A percentile compares a stretch with the other conserved stretches of the same genome.
phyloP scores from a whole-genome alignment of 2,329 filamentous ascomycete species.

The Fusarium veterinarium region DNA sequence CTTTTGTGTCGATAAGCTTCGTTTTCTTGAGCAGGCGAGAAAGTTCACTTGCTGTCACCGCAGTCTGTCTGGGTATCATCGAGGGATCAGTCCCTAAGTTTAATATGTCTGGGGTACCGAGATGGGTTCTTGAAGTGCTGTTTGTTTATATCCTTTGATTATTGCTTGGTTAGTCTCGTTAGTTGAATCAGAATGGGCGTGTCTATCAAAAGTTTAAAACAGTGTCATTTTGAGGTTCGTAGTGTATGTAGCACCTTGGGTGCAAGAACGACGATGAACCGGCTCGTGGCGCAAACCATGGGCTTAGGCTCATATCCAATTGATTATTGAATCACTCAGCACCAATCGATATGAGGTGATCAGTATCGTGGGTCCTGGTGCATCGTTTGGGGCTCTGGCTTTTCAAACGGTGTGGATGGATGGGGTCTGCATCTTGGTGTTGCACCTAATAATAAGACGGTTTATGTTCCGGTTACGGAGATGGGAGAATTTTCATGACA shows the following conservation, averaged over 20 bases:
- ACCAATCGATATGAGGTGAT: constrained; percentile 46
- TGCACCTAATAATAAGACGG: neutral
- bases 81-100: neutral
- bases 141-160: constrained; percentile 29
- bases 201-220: neutral
- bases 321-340: neutral
- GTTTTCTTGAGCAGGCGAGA: constrained; percentile 8
- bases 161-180: constrained; percentile 5
- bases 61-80: neutral
- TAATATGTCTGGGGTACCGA: constrained; percentile 7
- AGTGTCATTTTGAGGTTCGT: neutral
- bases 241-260: neutral
- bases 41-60: constrained; percentile 4
- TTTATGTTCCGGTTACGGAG: constrained; percentile 17
- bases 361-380: constrained; percentile 29
- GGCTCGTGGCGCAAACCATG: neutral
- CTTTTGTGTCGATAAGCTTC: neutral
- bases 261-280: neutral
- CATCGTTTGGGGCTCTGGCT: constrained; percentile 5
- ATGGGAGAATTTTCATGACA: neutral
- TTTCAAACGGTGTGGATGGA: constrained; percentile 21
- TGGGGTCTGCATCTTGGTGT: constrained; percentile 12
- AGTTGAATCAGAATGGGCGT: constrained; percentile 26
- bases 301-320: neutral
- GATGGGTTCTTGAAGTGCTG: constrained; percentile 3